phyloP scores from a whole-genome alignment of 1,284 basidiomycete genomes.

The Chalciporus sp. region DNA sequence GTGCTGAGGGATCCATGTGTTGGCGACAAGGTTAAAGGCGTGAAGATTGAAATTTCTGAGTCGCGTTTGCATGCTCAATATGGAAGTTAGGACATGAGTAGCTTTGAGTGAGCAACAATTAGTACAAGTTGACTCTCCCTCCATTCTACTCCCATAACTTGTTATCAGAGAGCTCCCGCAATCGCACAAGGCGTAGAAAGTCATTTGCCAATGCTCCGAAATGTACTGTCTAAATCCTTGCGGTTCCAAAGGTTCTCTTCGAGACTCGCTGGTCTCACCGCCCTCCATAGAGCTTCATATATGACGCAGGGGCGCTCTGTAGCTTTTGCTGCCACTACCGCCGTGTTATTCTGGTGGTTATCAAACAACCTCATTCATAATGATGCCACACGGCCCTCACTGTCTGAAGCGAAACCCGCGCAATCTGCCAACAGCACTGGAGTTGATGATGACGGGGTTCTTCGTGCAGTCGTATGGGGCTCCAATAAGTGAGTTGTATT shows the following conservation, averaged over 20 bases:
- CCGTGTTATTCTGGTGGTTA: slow-evolving; percentile 39
- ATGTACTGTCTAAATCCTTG: slow-evolving; percentile 5
- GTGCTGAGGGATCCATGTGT: slow-evolving; percentile 40
- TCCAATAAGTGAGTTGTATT: slow-evolving; percentile 51
- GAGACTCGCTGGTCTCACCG: slow-evolving; percentile 20
- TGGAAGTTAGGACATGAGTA: too few relatives aligned
- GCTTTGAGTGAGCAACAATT: too few relatives aligned
- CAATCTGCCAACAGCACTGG: slow-evolving; percentile 22
- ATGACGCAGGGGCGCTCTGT: slow-evolving; percentile 4
- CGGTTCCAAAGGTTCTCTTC: slow-evolving; percentile 16
- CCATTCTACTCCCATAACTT: neutral
- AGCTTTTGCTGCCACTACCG: slow-evolving; percentile 23
- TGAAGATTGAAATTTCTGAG: neutral
- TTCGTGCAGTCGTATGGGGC: slow-evolving; percentile 55
- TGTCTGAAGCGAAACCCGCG: slow-evolving; percentile 4
- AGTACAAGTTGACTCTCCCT: too few relatives aligned
- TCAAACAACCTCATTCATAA: slow-evolving; percentile 36
- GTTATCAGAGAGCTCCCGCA: neutral
- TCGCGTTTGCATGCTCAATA: neutral
- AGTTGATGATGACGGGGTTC: slow-evolving; percentile 29
- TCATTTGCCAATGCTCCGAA: slow-evolving; percentile 11
- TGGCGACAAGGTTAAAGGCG: too few relatives aligned
- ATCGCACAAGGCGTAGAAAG: neutral
- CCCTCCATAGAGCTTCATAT: slow-evolving; percentile 7
- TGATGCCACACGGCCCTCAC: slow-evolving; percentile 29